A percentile compares a stretch with the other conserved stretches of the same genome.
Evolutionary conservation across 495 filamentous ascomycete genomes (phyloP).

Genomic region (Podospora comata): DNA sequence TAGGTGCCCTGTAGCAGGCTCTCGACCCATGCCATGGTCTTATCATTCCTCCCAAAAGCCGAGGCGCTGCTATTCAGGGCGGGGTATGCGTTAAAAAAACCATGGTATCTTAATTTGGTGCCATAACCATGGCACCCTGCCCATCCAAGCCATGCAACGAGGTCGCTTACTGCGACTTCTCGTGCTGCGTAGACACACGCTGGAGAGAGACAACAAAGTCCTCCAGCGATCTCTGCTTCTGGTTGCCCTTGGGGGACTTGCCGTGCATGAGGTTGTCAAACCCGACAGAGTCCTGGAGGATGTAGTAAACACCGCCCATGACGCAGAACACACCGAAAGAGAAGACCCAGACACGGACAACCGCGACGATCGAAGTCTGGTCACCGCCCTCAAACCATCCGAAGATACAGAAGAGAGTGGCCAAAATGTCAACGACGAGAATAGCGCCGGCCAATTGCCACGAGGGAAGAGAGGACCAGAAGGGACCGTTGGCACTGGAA

Average conservation of each 20-base stretch:
- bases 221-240: slow-evolving; percentile 73
- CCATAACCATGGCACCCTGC: slow-evolving; percentile 9
- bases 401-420: slow-evolving; percentile 78
- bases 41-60: slow-evolving; percentile 25
- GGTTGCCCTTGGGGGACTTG: slow-evolving; percentile 69
- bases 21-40: slow-evolving; percentile 22
- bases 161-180: slow-evolving; percentile 61
- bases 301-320: slow-evolving; percentile 63
- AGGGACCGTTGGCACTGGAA: slow-evolving; percentile 69
- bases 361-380: slow-evolving; percentile 68
- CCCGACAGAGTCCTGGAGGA: slow-evolving; percentile 68
- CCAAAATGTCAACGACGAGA: slow-evolving; percentile 73
- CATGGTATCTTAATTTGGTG: slow-evolving; percentile 9
- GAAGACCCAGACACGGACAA: slow-evolving; percentile 86
- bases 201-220: slow-evolving; percentile 85
- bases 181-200: slow-evolving; percentile 79
- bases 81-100: slow-evolving; percentile 8
- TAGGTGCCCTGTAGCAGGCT: slow-evolving; percentile 25
- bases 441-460: slow-evolving; percentile 76
- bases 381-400: slow-evolving; percentile 67
- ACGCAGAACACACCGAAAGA: slow-evolving; percentile 73
- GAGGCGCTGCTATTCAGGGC: slow-evolving; percentile 15
- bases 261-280: slow-evolving; percentile 95
- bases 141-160: slow-evolving; percentile 7
- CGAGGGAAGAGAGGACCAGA: slow-evolving; percentile 81